phyloP scores from a whole-genome alignment of 345 rosid genomes.

The Stellera chamaejasme region DNA sequence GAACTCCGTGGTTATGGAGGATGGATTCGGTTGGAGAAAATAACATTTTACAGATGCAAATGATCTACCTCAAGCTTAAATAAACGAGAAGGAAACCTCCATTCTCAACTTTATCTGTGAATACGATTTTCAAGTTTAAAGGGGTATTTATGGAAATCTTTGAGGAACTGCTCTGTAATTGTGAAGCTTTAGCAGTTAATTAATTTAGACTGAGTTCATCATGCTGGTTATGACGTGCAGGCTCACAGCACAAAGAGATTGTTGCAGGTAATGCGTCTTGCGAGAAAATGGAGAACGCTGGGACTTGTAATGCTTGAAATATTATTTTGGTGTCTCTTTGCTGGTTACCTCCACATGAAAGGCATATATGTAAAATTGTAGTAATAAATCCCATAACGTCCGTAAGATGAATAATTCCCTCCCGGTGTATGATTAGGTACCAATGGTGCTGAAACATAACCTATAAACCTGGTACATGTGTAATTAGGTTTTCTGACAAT shows the following conservation, averaged over 20 bases:
- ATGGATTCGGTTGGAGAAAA: no score
- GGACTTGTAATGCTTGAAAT: constrained; percentile 41
- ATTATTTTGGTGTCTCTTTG: constrained; percentile 40
- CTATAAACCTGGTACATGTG: neutral
- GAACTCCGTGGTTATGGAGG: no score
- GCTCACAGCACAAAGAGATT: constrained; percentile 28
- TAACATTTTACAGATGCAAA: no score
- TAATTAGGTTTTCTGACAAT: neutral
- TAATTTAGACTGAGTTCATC: constrained; percentile 1
- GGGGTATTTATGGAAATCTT: neutral
- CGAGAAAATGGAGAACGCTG: constrained; percentile 40
- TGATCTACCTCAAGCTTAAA: no score
- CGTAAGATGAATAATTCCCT: neutral
- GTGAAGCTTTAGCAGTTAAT: neutral
- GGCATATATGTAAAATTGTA: constrained; percentile 32
- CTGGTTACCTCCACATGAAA: constrained; percentile 37
- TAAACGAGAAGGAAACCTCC: no score
- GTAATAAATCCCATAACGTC: neutral
- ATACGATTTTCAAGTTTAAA: neutral
- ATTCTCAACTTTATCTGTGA: neutral
- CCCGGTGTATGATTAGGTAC: neutral
- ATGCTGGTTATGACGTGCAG: constrained; percentile 21
- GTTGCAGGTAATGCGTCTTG: constrained; percentile 28
- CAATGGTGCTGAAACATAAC: no score
- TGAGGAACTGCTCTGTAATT: neutral